These are phyloP conservation scores for Calonectria ilicicola DNA, from an alignment of 2,329 filamentous ascomycete genomes.

Conservation along the genomic window DNA sequence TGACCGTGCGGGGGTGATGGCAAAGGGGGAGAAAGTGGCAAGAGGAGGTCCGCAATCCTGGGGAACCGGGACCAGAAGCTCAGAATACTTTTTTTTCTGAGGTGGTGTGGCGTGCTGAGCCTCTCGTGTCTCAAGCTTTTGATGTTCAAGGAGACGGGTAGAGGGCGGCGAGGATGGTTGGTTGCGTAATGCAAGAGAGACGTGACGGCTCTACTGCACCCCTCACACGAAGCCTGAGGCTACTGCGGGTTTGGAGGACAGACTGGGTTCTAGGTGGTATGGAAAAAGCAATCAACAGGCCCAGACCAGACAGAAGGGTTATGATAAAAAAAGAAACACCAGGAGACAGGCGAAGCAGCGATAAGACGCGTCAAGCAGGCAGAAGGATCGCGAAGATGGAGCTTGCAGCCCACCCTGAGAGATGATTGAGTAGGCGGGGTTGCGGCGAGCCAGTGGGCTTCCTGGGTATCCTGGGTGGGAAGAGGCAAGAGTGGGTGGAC, in stretches of 20 bases:
- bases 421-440: not conserved
- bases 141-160: not conserved
- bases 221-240: not conserved
- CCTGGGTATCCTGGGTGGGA: not conserved
- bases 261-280: not conserved
- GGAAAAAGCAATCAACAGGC: not conserved
- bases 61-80: not conserved
- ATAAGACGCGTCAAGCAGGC: constrained; percentile 9
- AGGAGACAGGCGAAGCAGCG: not conserved
- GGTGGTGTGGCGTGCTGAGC: not conserved
- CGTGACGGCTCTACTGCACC: not conserved
- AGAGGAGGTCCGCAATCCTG: not conserved
- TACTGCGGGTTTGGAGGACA: not conserved
- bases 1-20: not conserved
- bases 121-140: not conserved
- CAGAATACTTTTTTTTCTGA: not conserved
- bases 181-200: not conserved
- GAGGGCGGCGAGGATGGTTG: not conserved
- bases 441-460: not conserved
- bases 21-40: not conserved
- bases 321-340: not conserved
- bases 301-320: not conserved
- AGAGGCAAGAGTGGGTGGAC: not conserved
- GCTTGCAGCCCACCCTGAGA: not conserved
- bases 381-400: constrained; percentile 11